Evolutionary conservation across 805 yeast genomes (phyloP).

Genomic region (Cyberlindnera saturnus): DNA sequence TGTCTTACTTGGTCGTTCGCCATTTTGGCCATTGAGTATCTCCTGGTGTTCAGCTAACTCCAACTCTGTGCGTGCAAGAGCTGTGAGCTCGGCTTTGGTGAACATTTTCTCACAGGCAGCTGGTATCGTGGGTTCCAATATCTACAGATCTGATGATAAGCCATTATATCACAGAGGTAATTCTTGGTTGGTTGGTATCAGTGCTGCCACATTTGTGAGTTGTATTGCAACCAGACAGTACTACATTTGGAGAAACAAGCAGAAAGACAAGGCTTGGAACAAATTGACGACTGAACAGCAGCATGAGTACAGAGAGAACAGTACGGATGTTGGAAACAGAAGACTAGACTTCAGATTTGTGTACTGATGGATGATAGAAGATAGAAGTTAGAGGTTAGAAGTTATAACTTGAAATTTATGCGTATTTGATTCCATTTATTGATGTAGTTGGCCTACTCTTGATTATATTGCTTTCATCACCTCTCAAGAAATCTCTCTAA

Average conservation of each 20-base stretch:
- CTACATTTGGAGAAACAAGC: slow-evolving; percentile 34
- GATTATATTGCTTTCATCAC: too few species aligned
- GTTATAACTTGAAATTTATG: background rate
- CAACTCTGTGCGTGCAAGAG: slow-evolving; percentile 54
- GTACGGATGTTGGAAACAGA: slow-evolving; percentile 50
- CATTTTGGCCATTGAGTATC: slow-evolving; percentile 51
- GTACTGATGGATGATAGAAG: background rate
- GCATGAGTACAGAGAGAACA: slow-evolving; percentile 36
- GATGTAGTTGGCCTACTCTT: too few species aligned
- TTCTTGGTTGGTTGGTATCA: slow-evolving; percentile 30
- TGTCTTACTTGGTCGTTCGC: slow-evolving; percentile 35
- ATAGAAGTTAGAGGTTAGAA: background rate
- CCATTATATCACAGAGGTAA: slow-evolving; percentile 62
- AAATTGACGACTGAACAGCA: slow-evolving; percentile 43
- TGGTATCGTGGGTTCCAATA: slow-evolving; percentile 45
- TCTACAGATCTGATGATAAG: slow-evolving; percentile 50
- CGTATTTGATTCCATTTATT: background rate
- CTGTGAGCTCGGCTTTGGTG: slow-evolving; percentile 59
- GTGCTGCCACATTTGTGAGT: slow-evolving; percentile 27
- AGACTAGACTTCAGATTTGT: slow-evolving; percentile 46
- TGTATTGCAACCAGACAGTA: slow-evolving; percentile 25
- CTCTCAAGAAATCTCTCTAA: too few species aligned
- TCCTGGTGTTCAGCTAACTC: slow-evolving; percentile 60
- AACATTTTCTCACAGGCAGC: slow-evolving; percentile 62
- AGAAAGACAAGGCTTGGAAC: slow-evolving; percentile 45